phyloP scores from a whole-genome alignment of 2,329 filamentous ascomycete species.

The Scedosporium apiospermum region DNA sequence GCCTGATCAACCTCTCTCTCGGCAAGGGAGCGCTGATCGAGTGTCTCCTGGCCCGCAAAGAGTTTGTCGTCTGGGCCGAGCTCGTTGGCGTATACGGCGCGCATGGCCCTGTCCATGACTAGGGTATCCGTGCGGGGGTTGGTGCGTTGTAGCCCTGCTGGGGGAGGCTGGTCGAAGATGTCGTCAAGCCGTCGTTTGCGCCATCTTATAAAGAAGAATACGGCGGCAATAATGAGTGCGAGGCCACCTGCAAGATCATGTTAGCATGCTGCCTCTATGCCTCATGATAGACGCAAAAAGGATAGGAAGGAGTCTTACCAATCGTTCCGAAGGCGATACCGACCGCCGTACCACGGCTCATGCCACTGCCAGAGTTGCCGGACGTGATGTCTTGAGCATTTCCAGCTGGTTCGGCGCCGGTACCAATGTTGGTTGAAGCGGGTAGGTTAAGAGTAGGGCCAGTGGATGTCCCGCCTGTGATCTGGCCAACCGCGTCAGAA shows the following conservation, averaged over 20 bases:
- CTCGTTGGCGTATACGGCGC: not conserved
- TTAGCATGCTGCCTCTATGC: not conserved
- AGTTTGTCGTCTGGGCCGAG: not conserved
- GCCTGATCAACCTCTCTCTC: not conserved
- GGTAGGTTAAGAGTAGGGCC: not conserved
- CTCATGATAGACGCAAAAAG: not conserved
- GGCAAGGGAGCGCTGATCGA: not conserved
- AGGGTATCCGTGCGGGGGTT: not conserved
- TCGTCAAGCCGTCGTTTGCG: not conserved
- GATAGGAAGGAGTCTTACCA: not conserved
- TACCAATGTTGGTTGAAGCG: not conserved
- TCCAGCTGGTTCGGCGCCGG: not conserved
- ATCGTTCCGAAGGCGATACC: slow-evolving; percentile 1
- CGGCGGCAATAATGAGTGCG: not conserved
- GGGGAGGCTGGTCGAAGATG: slow-evolving; percentile 3
- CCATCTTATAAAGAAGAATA: slow-evolving; percentile 1
- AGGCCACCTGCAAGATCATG: not conserved
- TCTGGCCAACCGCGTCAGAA: not conserved
- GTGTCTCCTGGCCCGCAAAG: not conserved
- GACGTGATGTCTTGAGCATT: not conserved
- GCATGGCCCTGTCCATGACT: slow-evolving; percentile 3
- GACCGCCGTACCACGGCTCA: not conserved
- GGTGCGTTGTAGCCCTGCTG: not conserved
- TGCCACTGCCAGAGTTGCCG: not conserved
- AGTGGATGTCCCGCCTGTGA: not conserved